phyloP scores from a whole-genome alignment of 768 basidiomycete species.

The Crepidotus variabilis region DNA sequence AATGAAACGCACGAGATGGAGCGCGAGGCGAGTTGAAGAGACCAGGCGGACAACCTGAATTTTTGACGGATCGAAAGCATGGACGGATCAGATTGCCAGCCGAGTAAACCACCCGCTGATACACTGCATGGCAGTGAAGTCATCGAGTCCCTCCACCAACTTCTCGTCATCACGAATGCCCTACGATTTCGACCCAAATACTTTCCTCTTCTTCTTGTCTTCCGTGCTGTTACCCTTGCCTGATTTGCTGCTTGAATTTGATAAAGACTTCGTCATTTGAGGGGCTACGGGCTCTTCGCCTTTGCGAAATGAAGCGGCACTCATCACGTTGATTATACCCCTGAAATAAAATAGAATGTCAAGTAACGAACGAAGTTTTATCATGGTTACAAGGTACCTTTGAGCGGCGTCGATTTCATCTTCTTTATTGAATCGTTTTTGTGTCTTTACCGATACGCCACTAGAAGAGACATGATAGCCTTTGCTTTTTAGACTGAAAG shows the following conservation, averaged over 20 bases:
- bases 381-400: constrained; percentile 29
- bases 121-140: background rate
- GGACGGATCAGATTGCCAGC: background rate
- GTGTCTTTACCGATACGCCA: constrained; percentile 66
- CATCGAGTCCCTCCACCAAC: background rate
- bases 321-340: constrained; percentile 49
- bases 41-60: background rate
- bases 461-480: constrained; percentile 55
- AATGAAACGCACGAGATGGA: too few species aligned
- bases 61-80: background rate
- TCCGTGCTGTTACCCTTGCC: background rate
- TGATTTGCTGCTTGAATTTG: background rate
- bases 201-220: constrained; percentile 14
- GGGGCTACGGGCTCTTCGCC: constrained; percentile 7
- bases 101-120: background rate
- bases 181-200: constrained; percentile 8
- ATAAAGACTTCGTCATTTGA: constrained; percentile 1
- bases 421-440: constrained; percentile 53
- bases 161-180: background rate
- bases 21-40: too few species aligned
- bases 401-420: constrained; percentile 74
- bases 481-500: constrained; percentile 46
- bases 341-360: constrained; percentile 23
- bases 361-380: background rate
- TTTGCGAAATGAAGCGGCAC: constrained; percentile 40